Percentiles rank a stretch among this genome's conserved stretches.
Evolutionary conservation across 2,329 filamentous ascomycete genomes (phyloP).

Genomic region (Fusarium pseudocircinatum): DNA sequence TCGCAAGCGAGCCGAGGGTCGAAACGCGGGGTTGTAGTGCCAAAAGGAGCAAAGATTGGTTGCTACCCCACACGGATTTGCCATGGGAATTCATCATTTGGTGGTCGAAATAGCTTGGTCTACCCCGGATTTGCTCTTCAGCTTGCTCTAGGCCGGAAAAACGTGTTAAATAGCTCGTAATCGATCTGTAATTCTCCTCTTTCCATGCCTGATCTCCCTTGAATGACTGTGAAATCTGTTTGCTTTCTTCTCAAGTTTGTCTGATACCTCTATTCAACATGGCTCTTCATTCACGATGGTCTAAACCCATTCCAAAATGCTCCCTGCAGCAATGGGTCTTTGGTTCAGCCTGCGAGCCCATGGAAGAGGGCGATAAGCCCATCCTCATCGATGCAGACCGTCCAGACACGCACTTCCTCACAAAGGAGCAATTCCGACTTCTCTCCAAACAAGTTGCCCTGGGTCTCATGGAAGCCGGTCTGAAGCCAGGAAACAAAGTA

Average conservation of each 20-base stretch:
- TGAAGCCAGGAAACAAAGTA: conserved; percentile 74
- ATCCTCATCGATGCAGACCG: conserved; percentile 71
- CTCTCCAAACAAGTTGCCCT: conserved; percentile 77
- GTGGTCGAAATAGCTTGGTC: neutral
- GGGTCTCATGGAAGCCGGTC: conserved; percentile 70
- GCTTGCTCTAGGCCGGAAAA: neutral
- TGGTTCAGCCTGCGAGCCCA: conserved; percentile 53
- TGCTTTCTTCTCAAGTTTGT: neutral
- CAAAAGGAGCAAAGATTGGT: conserved; percentile 25
- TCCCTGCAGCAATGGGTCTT: conserved; percentile 67
- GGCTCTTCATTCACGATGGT: conserved; percentile 59
- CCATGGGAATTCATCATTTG: neutral
- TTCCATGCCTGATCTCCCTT: neutral
- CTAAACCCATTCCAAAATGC: conserved; percentile 54
- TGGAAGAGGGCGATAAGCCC: conserved; percentile 50
- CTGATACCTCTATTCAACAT: conserved; percentile 42
- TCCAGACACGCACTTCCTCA: conserved; percentile 74
- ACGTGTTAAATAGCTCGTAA: conserved; percentile 11
- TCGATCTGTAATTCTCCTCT: neutral
- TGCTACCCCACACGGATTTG: conserved; percentile 13
- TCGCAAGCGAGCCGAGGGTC: conserved; percentile 8
- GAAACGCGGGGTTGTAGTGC: conserved; percentile 24
- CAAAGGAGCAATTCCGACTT: conserved; percentile 69
- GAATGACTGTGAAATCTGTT: neutral
- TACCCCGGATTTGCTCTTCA: conserved; percentile 16